phyloP scores from a whole-genome alignment of 1,284 basidiomycete genomes.

The Moesziomyces antarcticus region DNA sequence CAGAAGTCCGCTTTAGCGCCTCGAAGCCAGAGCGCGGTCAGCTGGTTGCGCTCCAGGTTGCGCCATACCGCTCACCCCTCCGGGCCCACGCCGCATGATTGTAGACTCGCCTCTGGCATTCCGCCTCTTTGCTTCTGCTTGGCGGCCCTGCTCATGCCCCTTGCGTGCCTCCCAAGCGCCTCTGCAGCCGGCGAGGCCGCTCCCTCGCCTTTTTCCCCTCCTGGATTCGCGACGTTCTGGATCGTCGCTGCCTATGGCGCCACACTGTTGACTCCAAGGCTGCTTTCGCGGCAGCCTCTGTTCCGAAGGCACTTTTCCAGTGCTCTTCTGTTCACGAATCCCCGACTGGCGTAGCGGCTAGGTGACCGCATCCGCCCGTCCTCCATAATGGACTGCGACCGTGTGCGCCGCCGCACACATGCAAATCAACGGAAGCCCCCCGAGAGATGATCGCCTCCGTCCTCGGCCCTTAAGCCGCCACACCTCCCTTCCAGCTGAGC shows the following conservation, averaged over 20 bases:
- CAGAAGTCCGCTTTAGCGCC: no score
- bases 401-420: no score
- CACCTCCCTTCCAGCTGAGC: background rate
- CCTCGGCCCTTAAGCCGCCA: constrained; percentile 1
- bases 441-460: background rate
- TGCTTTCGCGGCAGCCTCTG: constrained; percentile 2
- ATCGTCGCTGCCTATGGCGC: constrained; percentile 15
- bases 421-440: background rate
- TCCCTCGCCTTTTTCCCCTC: background rate
- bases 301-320: no score
- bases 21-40: background rate
- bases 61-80: no score
- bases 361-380: no score
- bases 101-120: no score
- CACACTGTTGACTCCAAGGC: background rate
- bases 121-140: no score
- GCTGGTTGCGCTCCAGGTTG: background rate
- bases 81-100: background rate
- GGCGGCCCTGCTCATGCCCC: constrained; percentile 22
- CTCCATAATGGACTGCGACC: no score
- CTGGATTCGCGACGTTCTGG: background rate
- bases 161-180: constrained; percentile 20
- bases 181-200: background rate
- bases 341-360: no score
- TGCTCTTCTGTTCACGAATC: background rate